Base-by-base conservation (phyloP, 2,329 filamentous ascomycete genomes). In the Aureobasidium sp. region DNA sequence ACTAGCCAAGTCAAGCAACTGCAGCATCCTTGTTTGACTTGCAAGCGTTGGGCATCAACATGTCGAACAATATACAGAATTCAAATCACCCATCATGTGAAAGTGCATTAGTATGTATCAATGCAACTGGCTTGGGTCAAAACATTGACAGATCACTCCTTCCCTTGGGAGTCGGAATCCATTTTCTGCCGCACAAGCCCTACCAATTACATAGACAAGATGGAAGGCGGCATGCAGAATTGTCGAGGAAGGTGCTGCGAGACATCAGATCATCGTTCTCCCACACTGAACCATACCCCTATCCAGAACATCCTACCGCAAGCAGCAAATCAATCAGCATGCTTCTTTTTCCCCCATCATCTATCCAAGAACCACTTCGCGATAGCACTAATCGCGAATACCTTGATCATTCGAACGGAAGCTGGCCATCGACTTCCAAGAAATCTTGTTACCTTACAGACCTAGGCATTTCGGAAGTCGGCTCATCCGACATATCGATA, bases 291-390 rank as follows among this genome's bases (percentile, higher is more conserved):
- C 10, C 53, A 57, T 45, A 57, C 25, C 34, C 34, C 36, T 37
- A 49, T n/a, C 49, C 13, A 4, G 30, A 41, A 21, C 57, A 59
- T 59, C 57, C 44, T 50, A 59, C 57, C 45, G 13, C 55, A 59
- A 50, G 34, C 36, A 59, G 45, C 45, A 59, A 30, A 49, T 59
- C 36, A 16, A 25, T 42, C 34, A 59, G 13, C 37, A 59, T 59
- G 57, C 57, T 59, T 59, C 44, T 59, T 59, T 59, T 49, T n/a
- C 57, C 55, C 29, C 57, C 57, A 59, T 59, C 57, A 34, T 59
- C 57, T 50, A 58, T 48, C 36, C 34, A 42, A 50, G 61, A 65
- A n/a, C 54, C 54, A 11, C 54, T 58, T 30, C 54, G 34, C 32
- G 54, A 58, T 48, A 58, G 34, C 25, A 58, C 54, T n/a, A 58